phyloP scores from a whole-genome alignment of 805 yeast species.

The Danielia reshetovae region DNA sequence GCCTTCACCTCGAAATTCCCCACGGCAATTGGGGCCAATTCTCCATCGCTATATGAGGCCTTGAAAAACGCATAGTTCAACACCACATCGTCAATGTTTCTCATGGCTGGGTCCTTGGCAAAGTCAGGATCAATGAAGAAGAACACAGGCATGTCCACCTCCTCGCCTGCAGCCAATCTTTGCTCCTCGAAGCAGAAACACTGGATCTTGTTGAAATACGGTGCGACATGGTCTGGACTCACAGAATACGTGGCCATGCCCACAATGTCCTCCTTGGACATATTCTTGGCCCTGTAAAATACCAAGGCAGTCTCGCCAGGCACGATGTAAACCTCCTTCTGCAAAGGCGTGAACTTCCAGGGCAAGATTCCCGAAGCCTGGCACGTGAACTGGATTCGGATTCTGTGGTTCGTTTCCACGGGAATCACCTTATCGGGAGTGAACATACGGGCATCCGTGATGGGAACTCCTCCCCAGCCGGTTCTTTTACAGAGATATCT shows the following conservation, averaged over 20 bases:
- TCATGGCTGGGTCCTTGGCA: conserved; percentile 88
- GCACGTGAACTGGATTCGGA: conserved; percentile 82
- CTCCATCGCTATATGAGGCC: conserved; percentile 44
- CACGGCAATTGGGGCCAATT: conserved; percentile 36
- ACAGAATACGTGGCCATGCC: conserved; percentile 99
- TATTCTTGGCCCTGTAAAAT: conserved; percentile 87
- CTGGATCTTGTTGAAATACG: conserved; percentile 93
- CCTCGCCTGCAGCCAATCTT: conserved; percentile 89
- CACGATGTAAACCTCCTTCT: conserved; percentile 82
- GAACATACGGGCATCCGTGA: conserved; percentile 75
- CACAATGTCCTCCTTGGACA: conserved; percentile 81
- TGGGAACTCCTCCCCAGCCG: conserved; percentile 95
- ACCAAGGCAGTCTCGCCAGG: conserved; percentile 99
- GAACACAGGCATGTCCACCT: conserved; percentile 98
- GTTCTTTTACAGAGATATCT: conserved; percentile 90
- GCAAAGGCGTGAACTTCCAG: conserved; percentile 94
- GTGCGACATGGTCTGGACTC: conserved; percentile 94
- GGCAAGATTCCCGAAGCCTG: conserved; percentile 89
- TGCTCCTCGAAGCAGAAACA: conserved; percentile 99
- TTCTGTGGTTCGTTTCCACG: conserved; percentile 77
- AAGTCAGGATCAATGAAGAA: conserved; percentile 96
- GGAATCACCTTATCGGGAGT: conserved; percentile 87
- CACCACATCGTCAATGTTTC: conserved; percentile 83
- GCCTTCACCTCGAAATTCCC: conserved; percentile 9
- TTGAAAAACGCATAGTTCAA: conserved; percentile 91